A percentile compares a stretch with the other conserved stretches of the same genome.
Evolutionary conservation across 73 alveolate species (phyloP).

Genomic region (Paramecium bursaria): DNA sequence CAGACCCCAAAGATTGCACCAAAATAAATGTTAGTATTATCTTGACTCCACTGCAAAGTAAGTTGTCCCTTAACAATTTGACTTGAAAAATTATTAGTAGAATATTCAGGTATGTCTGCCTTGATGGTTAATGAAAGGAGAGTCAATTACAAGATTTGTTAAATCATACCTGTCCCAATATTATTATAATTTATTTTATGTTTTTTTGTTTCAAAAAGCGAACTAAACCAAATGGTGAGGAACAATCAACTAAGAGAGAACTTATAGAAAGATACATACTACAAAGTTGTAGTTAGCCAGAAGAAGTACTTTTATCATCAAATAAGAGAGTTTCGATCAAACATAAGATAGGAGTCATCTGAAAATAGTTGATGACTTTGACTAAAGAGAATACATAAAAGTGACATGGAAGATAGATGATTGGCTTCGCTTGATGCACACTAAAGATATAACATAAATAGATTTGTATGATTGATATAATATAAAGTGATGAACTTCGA

Average conservation of each 20-base stretch:
- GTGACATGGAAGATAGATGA: neutral
- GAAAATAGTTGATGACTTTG: constrained; percentile 3
- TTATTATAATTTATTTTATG: too few species aligned
- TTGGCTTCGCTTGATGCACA: constrained; percentile 10
- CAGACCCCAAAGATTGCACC: too few species aligned
- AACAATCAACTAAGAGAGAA: neutral
- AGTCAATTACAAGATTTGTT: too few species aligned
- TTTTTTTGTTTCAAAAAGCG: too few species aligned
- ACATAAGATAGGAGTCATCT: neutral
- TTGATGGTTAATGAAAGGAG: too few species aligned
- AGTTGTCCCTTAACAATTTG: too few species aligned
- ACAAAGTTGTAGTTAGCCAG: neutral
- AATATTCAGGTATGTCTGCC: too few species aligned
- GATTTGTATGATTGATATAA: neutral
- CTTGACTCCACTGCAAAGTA: too few species aligned
- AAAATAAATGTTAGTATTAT: too few species aligned
- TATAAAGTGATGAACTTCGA: constrained; percentile 17
- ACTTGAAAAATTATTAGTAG: too few species aligned
- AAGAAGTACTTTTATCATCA: neutral
- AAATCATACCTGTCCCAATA: too few species aligned
- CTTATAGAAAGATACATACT: constrained; percentile 41
- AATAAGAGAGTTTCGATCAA: constrained; percentile 38
- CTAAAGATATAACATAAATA: neutral
- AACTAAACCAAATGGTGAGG: too few species aligned
- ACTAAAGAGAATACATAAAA: constrained; percentile 16